These are phyloP conservation scores for Fagopyrum tataricum DNA, from an alignment of 148 eudicot genomes.

Conservation along the genomic window DNA sequence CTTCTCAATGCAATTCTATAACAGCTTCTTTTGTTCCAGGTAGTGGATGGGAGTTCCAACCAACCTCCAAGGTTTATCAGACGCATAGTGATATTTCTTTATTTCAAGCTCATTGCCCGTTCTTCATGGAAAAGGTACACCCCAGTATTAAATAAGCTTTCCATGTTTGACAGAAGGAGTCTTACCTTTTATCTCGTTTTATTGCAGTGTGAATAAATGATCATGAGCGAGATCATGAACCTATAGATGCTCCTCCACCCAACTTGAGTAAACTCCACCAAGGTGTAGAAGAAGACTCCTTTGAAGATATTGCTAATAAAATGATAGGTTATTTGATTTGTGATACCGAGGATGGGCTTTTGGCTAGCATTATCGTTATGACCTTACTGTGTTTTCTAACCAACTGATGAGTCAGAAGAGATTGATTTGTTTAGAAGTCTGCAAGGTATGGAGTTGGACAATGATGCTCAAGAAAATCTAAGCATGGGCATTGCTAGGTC, in stretches of 20 bases:
- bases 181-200: slow-evolving; percentile 18
- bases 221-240: slow-evolving; percentile 29
- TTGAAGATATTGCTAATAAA: slow-evolving; percentile 38
- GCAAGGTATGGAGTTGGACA: slow-evolving; percentile 84
- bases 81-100: slow-evolving; percentile 50
- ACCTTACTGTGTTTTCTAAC: slow-evolving; percentile 32
- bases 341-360: slow-evolving; percentile 83
- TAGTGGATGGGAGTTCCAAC: slow-evolving; percentile 32
- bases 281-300: slow-evolving; percentile 28
- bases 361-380: slow-evolving; percentile 70
- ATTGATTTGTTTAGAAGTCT: slow-evolving; percentile 73
- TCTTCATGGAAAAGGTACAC: slow-evolving; percentile 65
- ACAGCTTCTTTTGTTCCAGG: slow-evolving; percentile 25
- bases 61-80: slow-evolving; percentile 29
- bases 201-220: slow-evolving; percentile 44
- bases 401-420: slow-evolving; percentile 72
- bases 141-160: not conserved
- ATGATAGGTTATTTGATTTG: slow-evolving; percentile 60
- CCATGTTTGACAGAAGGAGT: not conserved
- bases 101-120: slow-evolving; percentile 83
- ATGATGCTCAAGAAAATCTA: slow-evolving; percentile 44
- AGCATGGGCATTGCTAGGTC: slow-evolving; percentile 39
- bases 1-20: not conserved
- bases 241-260: slow-evolving; percentile 42
- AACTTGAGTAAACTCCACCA: slow-evolving; percentile 30